Evolutionary conservation across 345 rosid genomes (phyloP), one percentile per base, ranked within the genome.

Genomic region (Aquilaria yunnanensis): DNA sequence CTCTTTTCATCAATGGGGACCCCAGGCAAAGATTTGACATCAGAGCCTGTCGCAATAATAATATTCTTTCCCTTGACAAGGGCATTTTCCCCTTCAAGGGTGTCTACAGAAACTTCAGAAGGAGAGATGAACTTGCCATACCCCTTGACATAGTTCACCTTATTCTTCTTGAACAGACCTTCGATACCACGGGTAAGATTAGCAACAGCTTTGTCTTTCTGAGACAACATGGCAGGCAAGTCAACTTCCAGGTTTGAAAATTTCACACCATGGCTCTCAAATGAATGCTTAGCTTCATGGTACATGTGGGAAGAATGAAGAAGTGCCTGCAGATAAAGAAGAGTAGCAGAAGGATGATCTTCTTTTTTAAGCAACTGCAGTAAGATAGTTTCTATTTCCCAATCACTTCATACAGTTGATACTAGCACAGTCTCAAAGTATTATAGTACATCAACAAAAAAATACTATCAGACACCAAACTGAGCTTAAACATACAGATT

Each of bases 221-320:
- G 99, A 52, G 75, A 81, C 93, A 95, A 68, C 99, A 95, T 95
- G 63, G 97, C 89, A 12, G 97, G 88, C 65, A 91, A 87, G 77
- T 95, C 99, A 56, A 95, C 76, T 81, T 91, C 99, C 54, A 95
- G 93, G 31, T 91, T 83, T 43, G 99, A 79, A 48, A 91, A 68
- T 76, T 85, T 91, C 61, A 95, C 96, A 29, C 99, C 99, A 31
- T 91, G 99, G 65, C 47, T 64, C 37, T 97, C 84, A 14, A 95
- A 95, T 46, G 96, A 79, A 70, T 95, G 97, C 65, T 65, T 67
- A 51, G 99, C 99, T 80, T 95, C 96, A 63, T 91, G 96, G 72
- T 72, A 95, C 96, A 91, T 95, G 79, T 95, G 99, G 50, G 99
- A 91, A 5, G 99, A 95, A 83, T 95, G 99, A 73, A 95, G 96